Percentiles rank a stretch among this genome's conserved stretches.
phyloP scores from a whole-genome alignment of 169 alveolate species.

The Miamiensis avidus region DNA sequence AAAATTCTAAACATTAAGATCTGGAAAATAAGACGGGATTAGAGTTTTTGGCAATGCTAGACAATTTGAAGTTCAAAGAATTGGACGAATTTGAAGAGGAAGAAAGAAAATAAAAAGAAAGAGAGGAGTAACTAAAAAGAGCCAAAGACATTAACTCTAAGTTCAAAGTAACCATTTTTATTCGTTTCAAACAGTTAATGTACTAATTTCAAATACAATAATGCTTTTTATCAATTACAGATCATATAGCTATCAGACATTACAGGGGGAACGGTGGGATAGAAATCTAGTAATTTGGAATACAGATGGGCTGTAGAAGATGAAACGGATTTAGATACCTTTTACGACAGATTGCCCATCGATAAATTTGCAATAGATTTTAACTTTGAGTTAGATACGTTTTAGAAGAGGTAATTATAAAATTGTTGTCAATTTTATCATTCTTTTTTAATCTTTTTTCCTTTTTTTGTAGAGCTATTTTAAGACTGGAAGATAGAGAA shows the following conservation, averaged over 20 bases:
- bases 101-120: not conserved
- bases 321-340: constrained; percentile 37
- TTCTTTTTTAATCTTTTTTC: not conserved
- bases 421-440: not conserved
- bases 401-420: constrained; percentile 89
- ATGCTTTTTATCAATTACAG: no score
- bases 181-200: no score
- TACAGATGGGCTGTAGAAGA: constrained; percentile 48
- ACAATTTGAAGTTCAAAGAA: not conserved
- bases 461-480: constrained; percentile 70
- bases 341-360: constrained; percentile 47
- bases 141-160: not conserved
- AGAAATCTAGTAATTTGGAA: not conserved
- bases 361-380: constrained; percentile 81
- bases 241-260: not conserved
- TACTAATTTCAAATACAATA: no score
- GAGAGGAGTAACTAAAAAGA: no score
- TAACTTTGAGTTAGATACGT: constrained; percentile 95
- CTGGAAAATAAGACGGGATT: not conserved
- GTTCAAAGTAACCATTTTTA: not conserved
- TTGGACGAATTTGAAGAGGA: not conserved
- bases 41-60: not conserved
- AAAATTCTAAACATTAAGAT: no score
- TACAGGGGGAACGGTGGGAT: not conserved
- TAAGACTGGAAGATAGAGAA: constrained; percentile 90